Evolutionary conservation across 305 asterid genomes (phyloP).

Genomic region (Solanum hybrid): DNA sequence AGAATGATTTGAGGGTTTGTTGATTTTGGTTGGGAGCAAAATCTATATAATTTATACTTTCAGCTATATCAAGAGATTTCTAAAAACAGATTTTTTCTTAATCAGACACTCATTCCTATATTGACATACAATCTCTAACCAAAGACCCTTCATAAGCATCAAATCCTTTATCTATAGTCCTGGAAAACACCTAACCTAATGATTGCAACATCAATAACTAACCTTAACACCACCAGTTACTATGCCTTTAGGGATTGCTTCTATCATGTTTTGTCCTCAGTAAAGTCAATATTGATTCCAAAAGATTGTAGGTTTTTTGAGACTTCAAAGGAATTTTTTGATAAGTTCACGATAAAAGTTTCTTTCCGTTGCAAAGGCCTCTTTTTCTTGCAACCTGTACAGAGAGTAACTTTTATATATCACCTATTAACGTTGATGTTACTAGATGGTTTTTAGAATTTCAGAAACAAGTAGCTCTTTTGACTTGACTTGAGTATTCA

Average conservation of each 20-base stretch:
- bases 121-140: background rate
- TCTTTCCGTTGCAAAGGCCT: background rate
- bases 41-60: background rate
- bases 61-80: background rate
- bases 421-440: background rate
- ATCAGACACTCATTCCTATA: background rate
- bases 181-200: background rate
- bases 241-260: background rate
- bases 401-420: background rate
- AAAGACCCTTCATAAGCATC: background rate
- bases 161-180: background rate
- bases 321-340: background rate
- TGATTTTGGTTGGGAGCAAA: background rate
- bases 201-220: background rate
- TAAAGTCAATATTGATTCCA: background rate
- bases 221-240: background rate
- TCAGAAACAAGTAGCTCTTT: background rate
- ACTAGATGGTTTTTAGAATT: background rate
- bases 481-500: background rate
- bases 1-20: background rate
- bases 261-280: background rate
- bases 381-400: background rate
- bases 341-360: background rate
- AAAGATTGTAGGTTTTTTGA: background rate
- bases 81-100: background rate